Evolutionary conservation across 306 rosid species (phyloP), one percentile per base, ranked within the genome.

Genomic region (Gillenia trifoliata): DNA sequence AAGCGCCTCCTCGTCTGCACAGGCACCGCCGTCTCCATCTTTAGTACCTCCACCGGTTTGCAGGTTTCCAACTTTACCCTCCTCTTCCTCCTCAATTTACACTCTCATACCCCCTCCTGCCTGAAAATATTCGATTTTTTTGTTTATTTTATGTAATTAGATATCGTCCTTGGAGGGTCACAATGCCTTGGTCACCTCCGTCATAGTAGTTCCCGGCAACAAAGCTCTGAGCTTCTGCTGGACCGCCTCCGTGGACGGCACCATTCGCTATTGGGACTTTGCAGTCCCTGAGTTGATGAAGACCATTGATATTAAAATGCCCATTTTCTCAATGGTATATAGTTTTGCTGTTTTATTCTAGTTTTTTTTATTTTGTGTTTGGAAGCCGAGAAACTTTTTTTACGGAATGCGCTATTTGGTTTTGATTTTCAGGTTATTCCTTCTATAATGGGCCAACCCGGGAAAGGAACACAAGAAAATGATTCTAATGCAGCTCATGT

Each of bases 181-280:
- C 86, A 75, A 87, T 56, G 90, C 80, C 15, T 47, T 80, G 31
- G 92, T 94, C 70, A 88, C 97, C 19, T 82, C 97, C 57, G 84
- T 92, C 38, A 25, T 87, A 11, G 93, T 94, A 10, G 89, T 85
- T 9, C 97, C 81, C 28, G 81, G 75, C 31, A 73, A 64, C 66
- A 84, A 79, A 73, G 66, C 81, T 31, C 68, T 87, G 3, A 82
- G 81, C 85, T 81, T 83, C 74, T 95, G 99, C 71, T 95, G 96
- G 97, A 92, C 97, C 2, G 67, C 98, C 62, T 90, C 97, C 1
- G 73, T 87, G 10, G 99, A 95, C 45, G 96, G 98, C 10, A 88
- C 96, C 69, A 74, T 95, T 77, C 90, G 96, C 36, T 80, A 86
- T 60, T 95, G 99, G 98, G 93, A 95, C 75, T 95, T 82, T 64